phyloP scores from a whole-genome alignment of 495 filamentous ascomycete genomes.

The Penicillium lagena region DNA sequence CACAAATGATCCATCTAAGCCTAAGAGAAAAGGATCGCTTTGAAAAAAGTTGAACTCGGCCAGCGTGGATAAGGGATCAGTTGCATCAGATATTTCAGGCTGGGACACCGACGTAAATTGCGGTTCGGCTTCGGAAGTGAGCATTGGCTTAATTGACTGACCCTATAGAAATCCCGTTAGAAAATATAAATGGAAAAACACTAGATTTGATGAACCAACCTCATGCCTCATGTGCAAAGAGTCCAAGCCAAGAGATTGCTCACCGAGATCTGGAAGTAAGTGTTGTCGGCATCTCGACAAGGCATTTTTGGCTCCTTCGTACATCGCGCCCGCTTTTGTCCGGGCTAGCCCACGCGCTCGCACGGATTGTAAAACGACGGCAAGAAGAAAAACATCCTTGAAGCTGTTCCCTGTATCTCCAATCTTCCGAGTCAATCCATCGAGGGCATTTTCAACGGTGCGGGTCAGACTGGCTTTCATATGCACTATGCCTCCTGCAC shows the following conservation, averaged over 20 bases:
- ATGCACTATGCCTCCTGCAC: neutral
- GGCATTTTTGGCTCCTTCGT: constrained; percentile 15
- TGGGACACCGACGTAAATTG: too few relatives aligned
- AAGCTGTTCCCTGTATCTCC: constrained; percentile 15
- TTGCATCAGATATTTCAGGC: too few relatives aligned
- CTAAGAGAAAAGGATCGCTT: too few relatives aligned
- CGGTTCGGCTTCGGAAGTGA: too few relatives aligned
- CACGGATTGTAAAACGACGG: constrained; percentile 16
- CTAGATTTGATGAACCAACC: too few relatives aligned
- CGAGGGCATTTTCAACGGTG: constrained; percentile 16
- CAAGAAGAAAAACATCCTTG: constrained; percentile 21
- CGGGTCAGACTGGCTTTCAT: constrained; percentile 15
- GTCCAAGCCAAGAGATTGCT: neutral
- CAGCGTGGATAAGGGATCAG: too few relatives aligned
- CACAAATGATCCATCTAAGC: too few relatives aligned
- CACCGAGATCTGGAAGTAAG: constrained; percentile 5
- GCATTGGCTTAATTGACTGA: too few relatives aligned
- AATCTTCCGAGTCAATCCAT: constrained; percentile 14
- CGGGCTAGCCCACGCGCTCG: constrained; percentile 11
- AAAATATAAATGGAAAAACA: too few relatives aligned
- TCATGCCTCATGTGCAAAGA: too few relatives aligned
- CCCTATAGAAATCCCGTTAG: too few relatives aligned
- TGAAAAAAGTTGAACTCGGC: too few relatives aligned
- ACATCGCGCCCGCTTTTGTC: constrained; percentile 10
- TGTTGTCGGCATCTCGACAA: constrained; percentile 15